Evolutionary conservation across 2,329 filamentous ascomycete genomes (phyloP).

Genomic region (Sclerotinia sclerotiorum): DNA sequence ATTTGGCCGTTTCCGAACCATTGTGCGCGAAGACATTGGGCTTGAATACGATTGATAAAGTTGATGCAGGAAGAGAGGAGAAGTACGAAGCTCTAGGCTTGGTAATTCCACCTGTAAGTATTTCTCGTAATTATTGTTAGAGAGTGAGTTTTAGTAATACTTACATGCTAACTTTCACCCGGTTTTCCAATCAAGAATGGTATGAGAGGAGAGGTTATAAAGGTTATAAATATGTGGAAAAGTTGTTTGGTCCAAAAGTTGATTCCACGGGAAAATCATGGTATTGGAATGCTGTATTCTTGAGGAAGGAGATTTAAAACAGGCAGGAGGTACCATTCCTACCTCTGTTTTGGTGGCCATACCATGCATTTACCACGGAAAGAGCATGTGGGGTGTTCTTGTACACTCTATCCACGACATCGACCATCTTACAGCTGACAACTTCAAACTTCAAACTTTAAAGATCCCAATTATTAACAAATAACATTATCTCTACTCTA

Average conservation of each 20-base stretch:
- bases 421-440: background rate
- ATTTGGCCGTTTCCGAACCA: constrained; percentile 30
- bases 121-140: background rate
- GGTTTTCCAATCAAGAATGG: constrained; percentile 36
- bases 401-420: background rate
- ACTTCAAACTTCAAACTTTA: background rate
- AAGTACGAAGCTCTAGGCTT: constrained; percentile 27
- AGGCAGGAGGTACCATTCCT: background rate
- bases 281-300: constrained; percentile 29
- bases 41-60: constrained; percentile 29
- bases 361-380: too few species aligned
- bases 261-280: constrained; percentile 30
- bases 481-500: background rate
- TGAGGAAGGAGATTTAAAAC: constrained; percentile 30
- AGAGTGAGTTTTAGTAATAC: background rate
- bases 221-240: constrained; percentile 26
- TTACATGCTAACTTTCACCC: constrained; percentile 3
- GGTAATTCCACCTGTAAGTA: constrained; percentile 25
- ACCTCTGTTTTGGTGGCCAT: background rate
- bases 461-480: background rate
- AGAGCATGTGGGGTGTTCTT: background rate
- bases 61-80: constrained; percentile 24
- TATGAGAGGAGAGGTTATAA: constrained; percentile 36
- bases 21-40: constrained; percentile 31
- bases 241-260: constrained; percentile 23